A percentile compares a stretch with the other conserved stretches of the same genome.
Conservation (phyloP, 352 stramenopile genomes). For the Globisporangium spinosum region DNA sequence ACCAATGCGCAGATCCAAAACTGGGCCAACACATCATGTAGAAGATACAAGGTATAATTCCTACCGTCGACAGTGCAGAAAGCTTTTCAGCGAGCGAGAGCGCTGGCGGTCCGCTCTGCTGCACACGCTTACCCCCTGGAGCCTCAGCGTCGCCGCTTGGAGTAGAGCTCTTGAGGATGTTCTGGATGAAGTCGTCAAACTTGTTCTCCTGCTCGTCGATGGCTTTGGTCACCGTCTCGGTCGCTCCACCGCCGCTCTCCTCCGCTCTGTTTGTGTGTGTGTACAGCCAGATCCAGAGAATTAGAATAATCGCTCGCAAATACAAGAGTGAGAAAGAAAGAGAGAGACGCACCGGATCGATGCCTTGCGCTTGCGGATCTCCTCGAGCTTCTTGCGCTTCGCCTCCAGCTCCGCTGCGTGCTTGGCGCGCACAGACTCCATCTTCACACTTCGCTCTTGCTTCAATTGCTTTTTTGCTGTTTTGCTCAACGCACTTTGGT, state of each 20-base stretch:
- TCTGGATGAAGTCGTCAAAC: conserved; percentile 86
- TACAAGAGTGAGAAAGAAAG: background rate
- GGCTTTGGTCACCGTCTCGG: conserved; percentile 48
- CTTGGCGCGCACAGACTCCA: conserved; percentile 76
- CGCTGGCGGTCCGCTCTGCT: conserved; percentile 15
- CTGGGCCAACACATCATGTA: background rate
- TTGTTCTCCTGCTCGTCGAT: conserved; percentile 71
- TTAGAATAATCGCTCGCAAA: no score
- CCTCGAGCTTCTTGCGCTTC: conserved; percentile 89
- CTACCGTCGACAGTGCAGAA: conserved; percentile 64
- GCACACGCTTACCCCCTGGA: conserved; percentile 11
- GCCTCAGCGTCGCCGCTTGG: conserved; percentile 14
- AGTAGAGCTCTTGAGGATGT: conserved; percentile 66
- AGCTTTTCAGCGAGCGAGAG: conserved; percentile 78
- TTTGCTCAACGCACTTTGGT: conserved; percentile 7
- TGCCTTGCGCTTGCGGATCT: conserved; percentile 84
- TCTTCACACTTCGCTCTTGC: conserved; percentile 15
- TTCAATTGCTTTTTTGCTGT: conserved; percentile 2
- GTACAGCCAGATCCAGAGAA: background rate
- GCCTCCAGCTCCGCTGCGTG: conserved; percentile 84
- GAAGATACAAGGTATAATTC: background rate
- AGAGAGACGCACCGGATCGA: conserved; percentile 43
- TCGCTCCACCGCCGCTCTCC: conserved; percentile 27
- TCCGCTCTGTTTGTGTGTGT: conserved; percentile 29
- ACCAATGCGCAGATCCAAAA: background rate